Conservation (phyloP, 2,329 filamentous ascomycete species). For the Chalara sp. region DNA sequence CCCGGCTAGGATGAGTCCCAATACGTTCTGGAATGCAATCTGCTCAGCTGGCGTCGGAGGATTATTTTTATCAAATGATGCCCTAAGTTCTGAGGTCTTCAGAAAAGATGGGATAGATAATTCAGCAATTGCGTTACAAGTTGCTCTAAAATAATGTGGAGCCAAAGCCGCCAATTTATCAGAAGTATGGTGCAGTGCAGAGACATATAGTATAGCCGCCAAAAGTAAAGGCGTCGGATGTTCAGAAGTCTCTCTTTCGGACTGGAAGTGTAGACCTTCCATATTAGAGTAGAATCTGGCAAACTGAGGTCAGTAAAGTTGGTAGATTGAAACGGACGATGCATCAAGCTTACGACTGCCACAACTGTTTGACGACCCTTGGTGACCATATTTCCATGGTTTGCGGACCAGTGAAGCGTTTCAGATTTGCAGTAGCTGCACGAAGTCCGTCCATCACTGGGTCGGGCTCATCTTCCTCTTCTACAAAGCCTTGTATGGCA, state of each 20-base stretch:
- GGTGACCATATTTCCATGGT: constrained; percentile 28
- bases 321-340: no score
- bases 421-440: constrained; percentile 25
- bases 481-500: constrained; percentile 1
- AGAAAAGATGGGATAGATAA: constrained; percentile 28
- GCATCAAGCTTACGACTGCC: constrained; percentile 17
- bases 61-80: constrained; percentile 1
- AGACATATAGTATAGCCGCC: constrained; percentile 36
- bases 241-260: constrained; percentile 35
- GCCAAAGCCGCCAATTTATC: constrained; percentile 30
- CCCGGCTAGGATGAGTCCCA: constrained; percentile 35
- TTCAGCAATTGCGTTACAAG: constrained; percentile 34
- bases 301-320: no score
- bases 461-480: constrained; percentile 14
- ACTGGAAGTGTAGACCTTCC: constrained; percentile 38
- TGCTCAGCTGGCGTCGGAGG: constrained; percentile 27
- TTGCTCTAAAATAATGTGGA: constrained; percentile 31
- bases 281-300: constrained; percentile 37
- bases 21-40: constrained; percentile 36
- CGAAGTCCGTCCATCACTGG: constrained; percentile 23
- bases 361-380: constrained; percentile 28
- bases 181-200: constrained; percentile 29
- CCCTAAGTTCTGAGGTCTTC: constrained; percentile 16
- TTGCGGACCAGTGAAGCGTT: constrained; percentile 20
- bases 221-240: constrained; percentile 35